Evolutionary conservation across 805 yeast genomes (phyloP), one percentile per base, ranked within the genome.

Genomic region (Candida methanosorbosa): DNA sequence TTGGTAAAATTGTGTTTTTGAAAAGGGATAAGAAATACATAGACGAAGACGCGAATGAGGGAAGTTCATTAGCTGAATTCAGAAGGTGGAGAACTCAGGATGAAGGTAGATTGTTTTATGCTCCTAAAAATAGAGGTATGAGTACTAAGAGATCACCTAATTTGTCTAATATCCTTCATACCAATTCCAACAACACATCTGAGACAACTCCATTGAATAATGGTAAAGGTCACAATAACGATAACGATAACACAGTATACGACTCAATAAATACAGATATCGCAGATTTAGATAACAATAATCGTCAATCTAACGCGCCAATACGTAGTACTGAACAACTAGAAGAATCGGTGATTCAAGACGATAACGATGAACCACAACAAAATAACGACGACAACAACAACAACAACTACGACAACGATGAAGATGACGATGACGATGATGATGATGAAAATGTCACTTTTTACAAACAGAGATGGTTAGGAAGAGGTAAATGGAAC

Each of bases 401-500:
- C 24, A 14, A 13, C 8, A 18, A 28, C 4, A 22, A 33, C 9
- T 16, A 21, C 11, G 37, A 27, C 15, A 28, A 23, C n/a, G 23
- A 30, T n/a, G 32, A 27, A n/a, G 25, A 21, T 14, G 27, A 27
- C 8, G 39, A 36, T 12, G 42, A 36, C 9, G 46, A 48, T 15
- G 55, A 52, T 20, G 59, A 55, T 30, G 59, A 51, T 20, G 57
- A 50, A 9, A 40, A 48, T 23, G 36, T 30, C 5, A 49, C 48
- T 5, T 47, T 49, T 32, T 49, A 48, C 40, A 59, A 59, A 37
- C 49, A 47, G 27, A 45, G 97, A 39, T 64, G 75, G 33, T 90
- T 92, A 54, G 97, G 97, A 24, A 70, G 97, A 54, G 97, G 97
- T 25, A 63, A 76, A 44, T 92, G 97, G 97, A 78, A 80, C 14